These are phyloP conservation scores for Scutellaria barbata DNA, from an alignment of 257 asterid species.

Conservation along the genomic window DNA sequence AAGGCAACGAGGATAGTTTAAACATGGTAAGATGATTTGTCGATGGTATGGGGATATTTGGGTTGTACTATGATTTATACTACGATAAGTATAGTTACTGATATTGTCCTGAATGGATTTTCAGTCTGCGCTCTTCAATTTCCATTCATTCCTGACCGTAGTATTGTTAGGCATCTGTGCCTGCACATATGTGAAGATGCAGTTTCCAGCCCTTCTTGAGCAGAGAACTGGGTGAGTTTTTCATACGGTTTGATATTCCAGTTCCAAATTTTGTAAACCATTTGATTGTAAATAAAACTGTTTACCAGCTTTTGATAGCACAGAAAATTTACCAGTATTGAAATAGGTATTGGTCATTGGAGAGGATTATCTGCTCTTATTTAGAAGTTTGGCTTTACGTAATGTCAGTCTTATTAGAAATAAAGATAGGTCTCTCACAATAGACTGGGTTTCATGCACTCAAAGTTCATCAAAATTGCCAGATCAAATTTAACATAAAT, in stretches of 20 bases:
- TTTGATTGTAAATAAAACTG: background rate
- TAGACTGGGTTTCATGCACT: background rate
- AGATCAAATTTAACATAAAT: conserved; percentile 12
- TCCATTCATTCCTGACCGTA: conserved; percentile 88
- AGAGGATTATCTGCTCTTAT: conserved; percentile 4
- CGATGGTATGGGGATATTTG: background rate
- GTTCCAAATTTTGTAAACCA: background rate
- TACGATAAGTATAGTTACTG: conserved; percentile 20
- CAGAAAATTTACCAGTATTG: background rate
- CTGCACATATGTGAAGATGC: conserved; percentile 88
- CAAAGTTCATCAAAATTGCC: background rate
- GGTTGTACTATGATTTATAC: background rate
- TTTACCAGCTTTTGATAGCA: background rate
- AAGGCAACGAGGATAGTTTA: conserved; percentile 20
- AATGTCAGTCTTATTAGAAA: background rate
- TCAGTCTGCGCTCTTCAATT: conserved; percentile 89
- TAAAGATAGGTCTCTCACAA: conserved; percentile 6
- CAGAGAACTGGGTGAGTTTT: conserved; percentile 82
- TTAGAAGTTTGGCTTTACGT: background rate
- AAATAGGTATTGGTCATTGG: background rate
- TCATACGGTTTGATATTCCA: background rate
- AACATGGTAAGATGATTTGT: conserved; percentile 44
- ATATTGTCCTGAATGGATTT: conserved; percentile 38
- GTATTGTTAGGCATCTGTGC: conserved; percentile 90
- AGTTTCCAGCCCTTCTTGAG: conserved; percentile 90